These are phyloP conservation scores for Pythium volutum DNA, from an alignment of 352 stramenopile species.

Conservation along the genomic window DNA sequence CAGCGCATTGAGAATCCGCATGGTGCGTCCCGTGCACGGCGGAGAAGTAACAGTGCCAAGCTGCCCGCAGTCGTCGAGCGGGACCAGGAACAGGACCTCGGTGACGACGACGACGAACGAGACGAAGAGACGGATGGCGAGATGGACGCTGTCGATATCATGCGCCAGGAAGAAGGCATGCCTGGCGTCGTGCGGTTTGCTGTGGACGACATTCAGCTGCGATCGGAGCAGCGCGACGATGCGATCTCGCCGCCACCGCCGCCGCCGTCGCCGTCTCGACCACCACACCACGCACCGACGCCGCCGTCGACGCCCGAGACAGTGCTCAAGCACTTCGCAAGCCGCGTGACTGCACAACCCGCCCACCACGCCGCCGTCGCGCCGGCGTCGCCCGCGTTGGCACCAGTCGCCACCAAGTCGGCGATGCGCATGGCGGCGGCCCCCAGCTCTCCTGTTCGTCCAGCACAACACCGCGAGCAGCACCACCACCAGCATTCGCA, in stretches of 20 bases:
- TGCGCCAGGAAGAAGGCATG: conserved; percentile 16
- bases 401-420: background rate
- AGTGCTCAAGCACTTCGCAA: background rate
- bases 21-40: conserved; percentile 5
- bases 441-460: background rate
- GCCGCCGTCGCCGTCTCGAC: conserved; percentile 12
- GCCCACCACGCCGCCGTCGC: background rate
- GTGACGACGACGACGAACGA: conserved; percentile 2
- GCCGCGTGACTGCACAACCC: background rate
- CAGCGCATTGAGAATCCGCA: conserved; percentile 51
- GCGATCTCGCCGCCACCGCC: background rate
- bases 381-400: background rate
- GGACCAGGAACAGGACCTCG: background rate
- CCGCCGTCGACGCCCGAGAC: conserved; percentile 3
- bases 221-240: conserved; percentile 13
- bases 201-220: conserved; percentile 24
- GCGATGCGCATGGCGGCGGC: background rate
- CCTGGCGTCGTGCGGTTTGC: conserved; percentile 15
- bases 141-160: background rate
- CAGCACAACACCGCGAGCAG: background rate
- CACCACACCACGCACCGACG: background rate
- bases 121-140: background rate
- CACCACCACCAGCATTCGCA: too few relatives aligned
- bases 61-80: conserved; percentile 16
- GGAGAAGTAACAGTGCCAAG: conserved; percentile 17